Evolutionary conservation across 1,284 basidiomycete species (phyloP).

Genomic region (Ceratobasidium sp.): DNA sequence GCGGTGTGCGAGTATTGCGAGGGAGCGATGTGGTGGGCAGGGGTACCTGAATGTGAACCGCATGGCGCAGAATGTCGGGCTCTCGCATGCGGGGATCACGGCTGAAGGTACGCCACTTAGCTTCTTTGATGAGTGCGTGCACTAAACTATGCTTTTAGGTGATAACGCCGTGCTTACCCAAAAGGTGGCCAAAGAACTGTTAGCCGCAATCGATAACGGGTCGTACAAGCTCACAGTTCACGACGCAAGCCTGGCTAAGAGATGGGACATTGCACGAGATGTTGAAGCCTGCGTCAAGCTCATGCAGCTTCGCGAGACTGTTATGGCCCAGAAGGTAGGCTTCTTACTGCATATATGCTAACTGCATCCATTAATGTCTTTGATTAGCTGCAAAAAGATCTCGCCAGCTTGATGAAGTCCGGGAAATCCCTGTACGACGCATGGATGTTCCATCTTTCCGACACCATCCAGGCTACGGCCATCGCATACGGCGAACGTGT

Average conservation of each 20-base stretch:
- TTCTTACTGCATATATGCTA: neutral
- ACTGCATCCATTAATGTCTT: too few relatives aligned
- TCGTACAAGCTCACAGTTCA: slow-evolving; percentile 43
- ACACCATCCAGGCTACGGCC: slow-evolving; percentile 43
- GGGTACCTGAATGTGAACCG: slow-evolving; percentile 44
- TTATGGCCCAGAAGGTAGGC: slow-evolving; percentile 30
- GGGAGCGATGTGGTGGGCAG: slow-evolving; percentile 46
- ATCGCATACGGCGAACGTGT: slow-evolving; percentile 43
- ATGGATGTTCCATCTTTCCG: slow-evolving; percentile 46
- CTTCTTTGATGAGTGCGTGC: too few relatives aligned
- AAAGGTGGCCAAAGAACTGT: slow-evolving; percentile 45
- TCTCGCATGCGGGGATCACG: slow-evolving; percentile 45
- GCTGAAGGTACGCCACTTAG: too few relatives aligned
- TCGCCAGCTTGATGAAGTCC: slow-evolving; percentile 35
- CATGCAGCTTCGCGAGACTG: slow-evolving; percentile 44
- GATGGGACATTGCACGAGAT: slow-evolving; percentile 33
- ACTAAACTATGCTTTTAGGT: too few relatives aligned
- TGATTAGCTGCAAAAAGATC: slow-evolving; percentile 36
- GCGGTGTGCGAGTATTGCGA: slow-evolving; percentile 42
- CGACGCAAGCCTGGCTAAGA: slow-evolving; percentile 30
- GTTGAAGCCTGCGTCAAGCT: slow-evolving; percentile 44
- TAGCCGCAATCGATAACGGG: slow-evolving; percentile 43
- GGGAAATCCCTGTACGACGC: slow-evolving; percentile 46
- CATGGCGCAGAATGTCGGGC: slow-evolving; percentile 45
- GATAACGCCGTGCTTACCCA: slow-evolving; percentile 46